Base-by-base conservation (phyloP, 169 alveolate genomes). In the Theileria annulata region DNA sequence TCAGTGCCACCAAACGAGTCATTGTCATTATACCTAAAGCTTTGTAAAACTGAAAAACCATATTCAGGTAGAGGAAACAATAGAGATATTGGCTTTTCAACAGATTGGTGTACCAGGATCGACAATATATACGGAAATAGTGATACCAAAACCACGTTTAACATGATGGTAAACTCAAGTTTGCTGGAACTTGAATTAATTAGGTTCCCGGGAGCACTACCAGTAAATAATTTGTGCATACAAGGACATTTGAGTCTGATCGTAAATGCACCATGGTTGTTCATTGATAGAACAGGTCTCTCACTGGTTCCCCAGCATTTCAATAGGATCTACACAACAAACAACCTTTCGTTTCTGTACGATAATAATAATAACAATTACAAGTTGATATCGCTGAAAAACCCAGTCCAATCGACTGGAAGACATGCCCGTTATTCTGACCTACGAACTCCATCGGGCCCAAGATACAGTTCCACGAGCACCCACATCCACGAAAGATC, bases 211-310 rank as follows among this genome's bases (percentile, higher is more conserved):
- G 92, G 69, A 17, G 90, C 85, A 31, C 64, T 75, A 27, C 85
- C 90, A 9, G 83, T 63, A 0, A 71, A 79, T 23, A 54, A 77
- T 3, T 66, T 69, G 9, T 77, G 80, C 10, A 73, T 77, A 51
- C 83, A 81, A 67, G 88, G 88, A 23, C 88, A 81, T 27, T 68
- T 81, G 31, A 81, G 88, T 21, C 48, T 81, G 33, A 81, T 81
- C 60, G 85, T 91, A 71, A 91, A 92, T 3, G 91, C 92, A 27
- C 95, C 96, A 1, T 79, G 95, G 88, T 74, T 92, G 72, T 91
- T 93, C 81, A 86, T 93, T 48, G 96, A 93, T 75, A 87, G 95
- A 77, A 93, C 96, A 2, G 96, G 96, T 17, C 68, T 91, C 35
- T 93, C 94, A 23, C 74, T 93, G 13, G 76, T 82, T 54, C 94